Conservation (phyloP, 371 early-diverging fungal species). For the Mucor indicus region DNA sequence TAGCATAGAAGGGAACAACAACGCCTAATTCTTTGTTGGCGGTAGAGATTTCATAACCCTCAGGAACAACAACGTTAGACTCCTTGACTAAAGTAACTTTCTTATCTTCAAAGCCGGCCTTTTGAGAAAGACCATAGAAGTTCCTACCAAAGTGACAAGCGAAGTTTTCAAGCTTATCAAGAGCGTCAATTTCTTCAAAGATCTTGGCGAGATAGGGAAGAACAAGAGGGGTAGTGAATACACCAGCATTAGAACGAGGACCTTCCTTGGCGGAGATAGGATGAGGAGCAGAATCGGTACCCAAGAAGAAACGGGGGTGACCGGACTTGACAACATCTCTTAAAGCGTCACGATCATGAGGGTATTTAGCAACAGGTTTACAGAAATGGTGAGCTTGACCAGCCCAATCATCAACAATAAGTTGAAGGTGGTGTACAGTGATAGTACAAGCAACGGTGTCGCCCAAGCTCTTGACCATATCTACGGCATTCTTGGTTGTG, state of each 20-base stretch:
- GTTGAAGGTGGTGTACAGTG: slow-evolving; percentile 91
- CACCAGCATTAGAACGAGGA: slow-evolving; percentile 85
- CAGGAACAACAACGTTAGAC: slow-evolving; percentile 50
- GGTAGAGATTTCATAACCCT: slow-evolving; percentile 45
- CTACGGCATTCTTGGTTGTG: slow-evolving; percentile 91
- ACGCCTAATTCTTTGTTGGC: slow-evolving; percentile 55
- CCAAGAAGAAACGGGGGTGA: slow-evolving; percentile 95
- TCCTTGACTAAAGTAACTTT: slow-evolving; percentile 57
- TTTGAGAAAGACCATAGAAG: slow-evolving; percentile 75
- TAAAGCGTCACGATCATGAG: slow-evolving; percentile 89
- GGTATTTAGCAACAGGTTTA: slow-evolving; percentile 97
- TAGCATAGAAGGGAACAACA: slow-evolving; percentile 89
- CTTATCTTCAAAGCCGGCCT: slow-evolving; percentile 48
- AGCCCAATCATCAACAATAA: slow-evolving; percentile 96
- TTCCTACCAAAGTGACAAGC: slow-evolving; percentile 78
- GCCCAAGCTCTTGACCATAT: slow-evolving; percentile 87
- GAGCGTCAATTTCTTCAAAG: slow-evolving; percentile 82
- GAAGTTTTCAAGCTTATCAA: slow-evolving; percentile 79
- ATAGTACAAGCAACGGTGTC: slow-evolving; percentile 92
- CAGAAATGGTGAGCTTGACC: slow-evolving; percentile 95
- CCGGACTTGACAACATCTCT: slow-evolving; percentile 76
- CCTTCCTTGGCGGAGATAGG: slow-evolving; percentile 84
- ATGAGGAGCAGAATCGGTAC: slow-evolving; percentile 97
- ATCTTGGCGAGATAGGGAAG: slow-evolving; percentile 85
- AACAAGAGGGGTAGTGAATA: slow-evolving; percentile 86